These are phyloP conservation scores for Canavalia gladiata DNA, from an alignment of 306 rosid genomes.

Conservation along the genomic window DNA sequence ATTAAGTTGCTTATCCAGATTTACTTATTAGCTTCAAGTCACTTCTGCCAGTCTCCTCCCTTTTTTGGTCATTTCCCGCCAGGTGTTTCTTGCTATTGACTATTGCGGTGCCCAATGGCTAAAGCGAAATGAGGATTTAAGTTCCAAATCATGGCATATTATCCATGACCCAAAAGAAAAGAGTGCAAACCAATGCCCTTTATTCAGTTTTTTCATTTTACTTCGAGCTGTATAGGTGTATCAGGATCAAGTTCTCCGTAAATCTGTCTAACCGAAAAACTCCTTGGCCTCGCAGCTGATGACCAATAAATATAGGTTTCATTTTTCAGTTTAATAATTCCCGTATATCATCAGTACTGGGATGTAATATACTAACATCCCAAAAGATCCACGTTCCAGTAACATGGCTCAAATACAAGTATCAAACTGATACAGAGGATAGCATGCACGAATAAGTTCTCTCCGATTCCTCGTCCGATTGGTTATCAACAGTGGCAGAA, in stretches of 20 bases:
- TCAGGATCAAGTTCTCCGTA: background rate
- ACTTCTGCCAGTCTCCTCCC: background rate
- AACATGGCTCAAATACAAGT: constrained; percentile 48
- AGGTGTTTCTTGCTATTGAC: background rate
- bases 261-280: background rate
- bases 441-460: constrained; percentile 43
- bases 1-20: background rate
- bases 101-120: background rate
- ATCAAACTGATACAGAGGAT: constrained; percentile 46
- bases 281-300: background rate
- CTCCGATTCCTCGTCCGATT: constrained; percentile 23
- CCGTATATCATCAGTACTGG: constrained; percentile 15
- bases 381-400: constrained; percentile 39
- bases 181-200: background rate
- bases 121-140: background rate
- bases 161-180: background rate
- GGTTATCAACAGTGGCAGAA: background rate
- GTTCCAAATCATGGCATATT: background rate
- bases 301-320: background rate
- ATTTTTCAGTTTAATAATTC: constrained; percentile 21
- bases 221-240: background rate
- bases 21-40: background rate
- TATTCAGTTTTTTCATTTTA: background rate
- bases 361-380: constrained; percentile 19
- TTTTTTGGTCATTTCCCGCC: no score